Percentiles rank a stretch among this genome's conserved stretches.
Evolutionary conservation across 768 basidiomycete genomes (phyloP).

Genomic region (Auricularia cornea): DNA sequence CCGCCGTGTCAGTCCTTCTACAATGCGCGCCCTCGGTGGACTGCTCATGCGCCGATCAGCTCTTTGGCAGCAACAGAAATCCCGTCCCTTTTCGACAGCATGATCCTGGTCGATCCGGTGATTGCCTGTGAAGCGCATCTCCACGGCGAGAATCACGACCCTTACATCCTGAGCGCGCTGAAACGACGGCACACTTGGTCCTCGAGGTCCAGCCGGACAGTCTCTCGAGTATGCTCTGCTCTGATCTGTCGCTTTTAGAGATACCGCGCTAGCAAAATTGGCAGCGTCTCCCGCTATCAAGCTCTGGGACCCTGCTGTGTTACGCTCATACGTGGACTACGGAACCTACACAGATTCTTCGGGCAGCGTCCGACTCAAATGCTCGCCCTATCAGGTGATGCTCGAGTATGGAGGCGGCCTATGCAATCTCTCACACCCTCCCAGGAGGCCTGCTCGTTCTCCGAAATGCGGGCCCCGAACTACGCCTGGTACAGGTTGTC

Average conservation of each 20-base stretch:
- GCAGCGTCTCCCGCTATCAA: slow-evolving; percentile 54
- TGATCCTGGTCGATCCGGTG: slow-evolving; percentile 77
- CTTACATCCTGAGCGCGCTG: slow-evolving; percentile 41
- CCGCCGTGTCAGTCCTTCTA: slow-evolving; percentile 48
- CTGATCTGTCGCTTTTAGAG: slow-evolving; percentile 29
- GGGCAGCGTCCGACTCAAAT: neutral
- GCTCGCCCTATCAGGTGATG: neutral
- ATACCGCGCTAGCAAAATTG: slow-evolving; percentile 49
- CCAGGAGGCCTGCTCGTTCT: neutral
- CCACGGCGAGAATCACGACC: neutral
- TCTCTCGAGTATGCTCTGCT: neutral
- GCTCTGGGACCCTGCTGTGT: slow-evolving; percentile 57
- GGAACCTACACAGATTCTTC: slow-evolving; percentile 33
- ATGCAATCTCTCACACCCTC: neutral
- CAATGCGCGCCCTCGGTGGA: neutral
- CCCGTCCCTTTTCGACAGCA: slow-evolving; percentile 59
- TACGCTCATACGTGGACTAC: slow-evolving; percentile 54
- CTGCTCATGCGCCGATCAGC: slow-evolving; percentile 27
- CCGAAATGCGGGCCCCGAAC: neutral
- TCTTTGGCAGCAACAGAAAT: slow-evolving; percentile 52
- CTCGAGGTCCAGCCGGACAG: slow-evolving; percentile 40
- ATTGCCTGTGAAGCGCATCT: slow-evolving; percentile 24
- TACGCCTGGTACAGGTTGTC: neutral
- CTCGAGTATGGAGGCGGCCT: neutral
- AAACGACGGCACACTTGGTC: slow-evolving; percentile 54